Evolutionary conservation across 129 eudicot species (phyloP).

Genomic region (Apium graveolens): DNA sequence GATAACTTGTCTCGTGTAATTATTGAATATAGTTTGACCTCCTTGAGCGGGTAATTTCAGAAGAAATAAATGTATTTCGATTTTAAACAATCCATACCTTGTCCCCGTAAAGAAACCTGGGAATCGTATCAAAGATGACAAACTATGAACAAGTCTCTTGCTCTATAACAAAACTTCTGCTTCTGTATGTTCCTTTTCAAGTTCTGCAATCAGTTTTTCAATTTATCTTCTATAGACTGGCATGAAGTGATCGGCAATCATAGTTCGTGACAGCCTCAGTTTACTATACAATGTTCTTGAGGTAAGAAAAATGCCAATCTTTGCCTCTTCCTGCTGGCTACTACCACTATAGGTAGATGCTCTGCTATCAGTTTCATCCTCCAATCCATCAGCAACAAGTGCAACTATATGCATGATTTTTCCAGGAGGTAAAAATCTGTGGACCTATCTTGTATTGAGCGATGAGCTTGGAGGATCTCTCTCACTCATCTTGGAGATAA

Average conservation of each 20-base stretch:
- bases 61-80: no score
- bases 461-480: constrained; percentile 23
- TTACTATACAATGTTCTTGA: constrained; percentile 70
- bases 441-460: constrained; percentile 63
- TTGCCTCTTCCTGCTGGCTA: constrained; percentile 29
- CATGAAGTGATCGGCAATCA: constrained; percentile 93
- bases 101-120: no score
- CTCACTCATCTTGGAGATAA: constrained; percentile 33
- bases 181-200: constrained; percentile 36
- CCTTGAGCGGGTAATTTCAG: no score
- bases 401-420: constrained; percentile 79
- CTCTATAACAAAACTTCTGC: neutral
- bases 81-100: no score
- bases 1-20: no score
- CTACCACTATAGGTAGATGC: constrained; percentile 24
- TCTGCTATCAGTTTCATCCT: constrained; percentile 21
- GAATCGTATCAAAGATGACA: no score
- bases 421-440: constrained; percentile 89
- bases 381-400: constrained; percentile 17
- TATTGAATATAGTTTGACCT: no score
- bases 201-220: constrained; percentile 60
- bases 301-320: constrained; percentile 73
- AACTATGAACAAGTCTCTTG: neutral
- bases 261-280: constrained; percentile 66
- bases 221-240: constrained; percentile 87